Base-by-base conservation (phyloP, 805 yeast species). In the Torulaspora quercuum region DNA sequence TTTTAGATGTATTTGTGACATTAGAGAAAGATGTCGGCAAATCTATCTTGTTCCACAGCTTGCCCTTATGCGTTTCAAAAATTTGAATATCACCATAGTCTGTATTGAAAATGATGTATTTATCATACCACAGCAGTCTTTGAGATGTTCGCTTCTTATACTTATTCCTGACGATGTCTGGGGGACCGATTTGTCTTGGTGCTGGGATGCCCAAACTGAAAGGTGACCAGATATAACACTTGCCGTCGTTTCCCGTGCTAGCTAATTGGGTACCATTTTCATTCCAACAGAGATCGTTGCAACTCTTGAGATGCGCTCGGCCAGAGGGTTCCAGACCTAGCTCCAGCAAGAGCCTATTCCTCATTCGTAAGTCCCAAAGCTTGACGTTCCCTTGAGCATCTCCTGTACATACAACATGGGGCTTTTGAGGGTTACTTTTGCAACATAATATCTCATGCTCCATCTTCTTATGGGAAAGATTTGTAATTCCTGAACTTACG, bases 231-330 rank as follows among this genome's bases (percentile, higher is more conserved):
- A 82, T 76, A 12, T 87, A 64, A 7, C 86, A 70, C 49, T 77
- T 82, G 35, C 88, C 95, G 57, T 89, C 97, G 34, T 76, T 72
- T 0, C 95, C 96, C 0, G 82, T 66, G 1, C 87, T 75, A 12
- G 79, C 63, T 21, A 90, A 52, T 26, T 71, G 66, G 23, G 69
- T 67, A 0, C 96, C 96, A 11, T 59, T 49, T 7, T 75, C 79
- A 41, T 75, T 74, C 92, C 95, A 89, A 10, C 70, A 61, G 3
- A 89, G 51, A 1, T 95, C 94, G 57, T 88, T 88, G 20, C 87
- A 86, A 1, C 81, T 76, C 2, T 80, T 82, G 52, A 77, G 69
- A 50, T 89, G 97, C 0, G 95, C 90, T 48, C 75, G 76, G 35
- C 29, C 31, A 30, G 45, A 36, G 22, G 28, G 26, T 32, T 37